Base-by-base conservation (phyloP, 257 asterid genomes). In the Salvia splendens region DNA sequence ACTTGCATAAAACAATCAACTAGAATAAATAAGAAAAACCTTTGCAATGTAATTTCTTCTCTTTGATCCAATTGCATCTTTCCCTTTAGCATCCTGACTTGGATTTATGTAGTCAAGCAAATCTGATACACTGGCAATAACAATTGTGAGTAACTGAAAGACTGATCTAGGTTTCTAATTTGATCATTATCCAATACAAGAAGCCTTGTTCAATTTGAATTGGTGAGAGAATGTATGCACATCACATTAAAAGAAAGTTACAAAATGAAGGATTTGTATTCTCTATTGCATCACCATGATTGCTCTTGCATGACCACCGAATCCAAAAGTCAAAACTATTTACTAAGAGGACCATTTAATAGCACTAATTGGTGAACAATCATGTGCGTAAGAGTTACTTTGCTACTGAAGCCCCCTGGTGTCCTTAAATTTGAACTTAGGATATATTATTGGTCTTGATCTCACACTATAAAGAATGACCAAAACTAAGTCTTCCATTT, bases 61-160 rank as follows among this genome's bases (percentile, higher is more conserved):
- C 84, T 75, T 92, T 51, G 83, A 79, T 76, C 94, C 97, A 61
- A 68, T 32, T 15, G 81, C 78, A 65, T 88, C 92, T 82, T 78
- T 88, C 70, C 87, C 99, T 73, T 90, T 87, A 70, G 87, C 80
- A 85, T 87, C 92, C 11, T 83, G 86, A 78, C 77, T 86, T 53
- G 97, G 96, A 78, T 81, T 87, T 48, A 91, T 91, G 85, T 85
- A 91, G 84, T 91, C 96, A 10, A 91, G 95, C 84, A 91, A 82
- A 88, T 91, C 97, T 17, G 96, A 88, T 66, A 88, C 95, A 76
- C 97, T 91, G 93, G 51, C 68, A 77, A 77, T 32, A 33, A 62
- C 56, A 72, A 56, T 33, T 60, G 72, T 74, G 62, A 73, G 69
- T 68, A 67, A 65, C 17, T 41, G 43, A 8, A 42, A 45, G 72